phyloP scores from a whole-genome alignment of 2,329 filamentous ascomycete species.

The Fusarium sterilihyphosum region DNA sequence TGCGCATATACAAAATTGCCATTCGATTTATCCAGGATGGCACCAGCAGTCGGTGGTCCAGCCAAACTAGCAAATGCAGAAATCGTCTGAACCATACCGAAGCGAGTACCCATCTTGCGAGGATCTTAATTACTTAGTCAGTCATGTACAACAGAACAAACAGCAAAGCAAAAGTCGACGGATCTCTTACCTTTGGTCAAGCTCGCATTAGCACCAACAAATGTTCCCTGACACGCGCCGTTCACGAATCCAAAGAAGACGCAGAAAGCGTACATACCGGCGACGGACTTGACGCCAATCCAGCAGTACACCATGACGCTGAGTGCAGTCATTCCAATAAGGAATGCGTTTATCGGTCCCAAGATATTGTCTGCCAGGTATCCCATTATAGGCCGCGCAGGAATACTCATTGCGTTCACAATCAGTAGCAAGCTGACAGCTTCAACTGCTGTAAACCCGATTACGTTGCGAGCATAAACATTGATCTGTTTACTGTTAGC shows the following conservation, averaged over 20 bases:
- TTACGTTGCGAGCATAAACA: conserved; percentile 49
- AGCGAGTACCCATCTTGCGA: conserved; percentile 53
- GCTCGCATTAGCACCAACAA: conserved; percentile 51
- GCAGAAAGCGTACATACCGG: conserved; percentile 45
- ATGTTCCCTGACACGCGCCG: conserved; percentile 45
- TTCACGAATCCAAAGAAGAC: conserved; percentile 45
- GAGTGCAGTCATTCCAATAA: conserved; percentile 44
- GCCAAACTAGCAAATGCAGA: conserved; percentile 54
- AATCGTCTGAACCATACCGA: conserved; percentile 56
- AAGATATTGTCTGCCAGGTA: conserved; percentile 64
- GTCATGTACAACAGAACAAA: neutral
- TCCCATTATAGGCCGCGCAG: conserved; percentile 68
- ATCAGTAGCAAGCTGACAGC: conserved; percentile 66
- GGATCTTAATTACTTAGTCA: conserved; percentile 44
- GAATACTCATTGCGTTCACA: conserved; percentile 69
- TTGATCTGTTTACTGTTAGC: conserved; percentile 51
- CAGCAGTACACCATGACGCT: conserved; percentile 45
- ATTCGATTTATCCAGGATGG: conserved; percentile 42
- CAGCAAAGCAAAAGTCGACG: neutral
- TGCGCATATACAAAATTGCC: conserved; percentile 55
- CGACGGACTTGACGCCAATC: conserved; percentile 41
- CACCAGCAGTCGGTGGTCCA: conserved; percentile 51
- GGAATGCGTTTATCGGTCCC: conserved; percentile 60
- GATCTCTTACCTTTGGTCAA: conserved; percentile 42
- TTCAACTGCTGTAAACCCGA: conserved; percentile 62